Evolutionary conservation across 2,329 filamentous ascomycete genomes (phyloP).

Genomic region (Diaporthe ampelina): DNA sequence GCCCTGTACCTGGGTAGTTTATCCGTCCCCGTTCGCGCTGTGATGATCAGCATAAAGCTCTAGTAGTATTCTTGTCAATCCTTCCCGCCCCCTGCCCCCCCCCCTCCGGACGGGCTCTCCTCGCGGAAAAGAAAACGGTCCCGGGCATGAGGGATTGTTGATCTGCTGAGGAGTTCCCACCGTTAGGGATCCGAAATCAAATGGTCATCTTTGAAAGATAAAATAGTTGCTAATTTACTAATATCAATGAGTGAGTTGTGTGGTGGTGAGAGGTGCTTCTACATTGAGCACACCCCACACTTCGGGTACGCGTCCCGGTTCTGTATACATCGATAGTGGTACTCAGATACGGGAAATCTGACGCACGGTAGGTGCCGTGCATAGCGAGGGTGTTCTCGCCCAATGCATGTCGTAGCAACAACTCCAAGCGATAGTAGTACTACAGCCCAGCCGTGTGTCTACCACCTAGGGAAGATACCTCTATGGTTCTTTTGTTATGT

Average conservation of each 20-base stretch:
- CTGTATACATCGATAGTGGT: background rate
- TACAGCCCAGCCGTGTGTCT: background rate
- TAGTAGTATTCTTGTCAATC: background rate
- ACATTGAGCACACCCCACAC: background rate
- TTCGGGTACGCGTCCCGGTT: slow-evolving; percentile 1
- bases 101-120: too few relatives aligned
- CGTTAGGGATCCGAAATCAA: too few relatives aligned
- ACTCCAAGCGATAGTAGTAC: background rate
- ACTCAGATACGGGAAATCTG: background rate
- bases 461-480: too few relatives aligned
- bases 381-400: background rate
- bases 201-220: background rate
- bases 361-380: background rate
- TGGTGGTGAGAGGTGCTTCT: background rate
- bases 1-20: background rate
- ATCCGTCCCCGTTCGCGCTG: background rate
- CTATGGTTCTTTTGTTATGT: too few relatives aligned
- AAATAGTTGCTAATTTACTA: background rate
- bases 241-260: too few relatives aligned
- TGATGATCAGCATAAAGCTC: background rate
- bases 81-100: background rate
- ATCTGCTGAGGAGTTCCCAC: background rate
- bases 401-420: too few relatives aligned
- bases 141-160: background rate
- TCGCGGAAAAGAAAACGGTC: background rate